Evolutionary conservation across 257 asterid species (phyloP).

Genomic region (Ligustrum vulgare): DNA sequence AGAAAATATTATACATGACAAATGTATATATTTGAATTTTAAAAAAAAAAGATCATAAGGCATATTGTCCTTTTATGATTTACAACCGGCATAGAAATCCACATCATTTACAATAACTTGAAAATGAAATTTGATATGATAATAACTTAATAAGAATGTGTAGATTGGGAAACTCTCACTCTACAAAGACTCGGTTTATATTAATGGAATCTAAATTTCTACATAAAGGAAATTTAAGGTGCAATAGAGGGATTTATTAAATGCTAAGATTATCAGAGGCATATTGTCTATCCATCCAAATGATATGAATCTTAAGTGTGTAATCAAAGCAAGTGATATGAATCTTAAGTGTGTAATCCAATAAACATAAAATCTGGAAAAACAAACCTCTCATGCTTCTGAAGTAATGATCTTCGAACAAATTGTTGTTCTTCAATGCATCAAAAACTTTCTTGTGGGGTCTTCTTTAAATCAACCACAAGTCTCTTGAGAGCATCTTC

Average conservation of each 20-base stretch:
- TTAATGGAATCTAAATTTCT: background rate
- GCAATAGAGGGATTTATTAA: background rate
- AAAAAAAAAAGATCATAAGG: background rate
- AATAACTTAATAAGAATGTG: background rate
- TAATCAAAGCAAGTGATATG: background rate
- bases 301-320: too few species aligned
- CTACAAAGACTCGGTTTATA: background rate
- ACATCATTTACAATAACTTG: background rate
- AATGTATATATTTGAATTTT: background rate
- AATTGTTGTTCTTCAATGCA: slow-evolving; percentile 52
- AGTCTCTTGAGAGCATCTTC: slow-evolving; percentile 56
- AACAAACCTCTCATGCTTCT: slow-evolving; percentile 48
- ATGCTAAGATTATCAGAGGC: background rate
- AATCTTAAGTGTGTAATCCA: background rate
- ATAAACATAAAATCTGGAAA: background rate
- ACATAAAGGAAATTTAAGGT: background rate
- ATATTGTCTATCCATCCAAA: background rate
- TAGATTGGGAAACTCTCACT: background rate
- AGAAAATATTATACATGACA: background rate
- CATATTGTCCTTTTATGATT: background rate
- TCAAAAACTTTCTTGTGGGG: slow-evolving; percentile 53
- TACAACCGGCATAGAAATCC: background rate
- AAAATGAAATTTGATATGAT: background rate
- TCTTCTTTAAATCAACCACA: slow-evolving; percentile 38
- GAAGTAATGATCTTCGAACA: slow-evolving; percentile 49